Evolutionary conservation across 345 rosid species (phyloP), one percentile per base, ranked within the genome.

Genomic region (Zanthoxylum bungeanum): DNA sequence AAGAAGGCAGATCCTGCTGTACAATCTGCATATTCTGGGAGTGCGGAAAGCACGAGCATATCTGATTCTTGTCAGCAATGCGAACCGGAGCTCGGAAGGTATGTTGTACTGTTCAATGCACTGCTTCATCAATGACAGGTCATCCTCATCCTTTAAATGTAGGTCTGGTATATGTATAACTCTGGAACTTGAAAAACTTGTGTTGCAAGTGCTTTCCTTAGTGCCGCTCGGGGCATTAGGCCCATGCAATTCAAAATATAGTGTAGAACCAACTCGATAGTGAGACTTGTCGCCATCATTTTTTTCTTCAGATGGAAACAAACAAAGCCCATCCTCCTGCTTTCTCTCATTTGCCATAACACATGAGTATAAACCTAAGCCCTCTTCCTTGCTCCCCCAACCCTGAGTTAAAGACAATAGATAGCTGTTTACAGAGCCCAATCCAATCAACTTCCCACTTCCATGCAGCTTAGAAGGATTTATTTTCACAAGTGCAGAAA

Each of bases 381-480:
- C 98, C 78, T 94, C 98, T 78, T 91, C 98, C 80, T 94, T 94
- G 85, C 97, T 94, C 68, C 98, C 97, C 98, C 98, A 94, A 24
- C 98, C 98, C 71, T 94, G 98, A 68, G 97, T 97, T 61, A 94
- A 82, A 67, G 97, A 92, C 55, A 94, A 82, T 27, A 94, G 91
- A 82, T 82, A 84, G 81, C 97, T 81, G 68, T 89, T 94, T 9
- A 94, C 91, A 4, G 92, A 81, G 70, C 89, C 97, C 82, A 97
- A 94, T 60, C 95, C 93, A 78, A 90, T 82, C 82, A 89, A 78
- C 79, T 94, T 94, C 58, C 93, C 93, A 44, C 85, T 85, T 66
- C 93, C 95, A 79, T 90, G 97, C 71, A 92, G 84, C 88, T 94
- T 94, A 28, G 91, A 90, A 1, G 96, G 90, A 75, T 87, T 94